phyloP scores from a whole-genome alignment of 768 basidiomycete species.

The Boletellus sp. region DNA sequence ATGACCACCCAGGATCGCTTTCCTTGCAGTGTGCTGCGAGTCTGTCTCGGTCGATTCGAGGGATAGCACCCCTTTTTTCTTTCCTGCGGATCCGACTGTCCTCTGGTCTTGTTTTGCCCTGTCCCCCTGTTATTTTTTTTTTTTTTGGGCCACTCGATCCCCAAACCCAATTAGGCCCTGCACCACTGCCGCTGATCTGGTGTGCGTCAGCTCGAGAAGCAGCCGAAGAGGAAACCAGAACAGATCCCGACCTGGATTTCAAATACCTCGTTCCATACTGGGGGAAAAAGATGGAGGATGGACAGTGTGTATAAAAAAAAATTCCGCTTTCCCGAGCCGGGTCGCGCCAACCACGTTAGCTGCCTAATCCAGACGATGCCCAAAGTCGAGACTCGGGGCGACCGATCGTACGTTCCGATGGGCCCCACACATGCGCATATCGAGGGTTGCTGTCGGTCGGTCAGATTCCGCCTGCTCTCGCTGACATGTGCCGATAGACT shows the following conservation, averaged over 20 bases:
- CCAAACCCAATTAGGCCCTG: background rate
- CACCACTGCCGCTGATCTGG: background rate
- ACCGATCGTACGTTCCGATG: slow-evolving; percentile 14
- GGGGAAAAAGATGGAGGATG: too few species aligned
- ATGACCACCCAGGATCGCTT: background rate
- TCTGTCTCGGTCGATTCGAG: background rate
- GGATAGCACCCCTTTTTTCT: background rate
- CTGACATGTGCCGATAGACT: background rate
- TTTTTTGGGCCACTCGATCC: background rate
- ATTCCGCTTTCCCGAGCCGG: too few species aligned
- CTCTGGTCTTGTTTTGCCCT: background rate
- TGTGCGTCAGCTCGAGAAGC: background rate
- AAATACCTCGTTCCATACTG: slow-evolving; percentile 5
- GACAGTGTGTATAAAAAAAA: too few species aligned
- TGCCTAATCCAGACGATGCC: background rate
- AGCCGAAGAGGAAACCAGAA: background rate
- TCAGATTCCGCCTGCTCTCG: background rate
- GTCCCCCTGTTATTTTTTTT: background rate
- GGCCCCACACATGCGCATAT: background rate
- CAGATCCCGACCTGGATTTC: slow-evolving; percentile 10
- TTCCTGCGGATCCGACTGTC: background rate
- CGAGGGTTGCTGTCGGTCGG: slow-evolving; percentile 6
- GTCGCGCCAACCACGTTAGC: background rate
- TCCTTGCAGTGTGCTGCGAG: background rate
- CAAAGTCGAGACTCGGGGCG: slow-evolving; percentile 1